These are phyloP conservation scores for Pichia sp. DNA, from an alignment of 1,139 yeast genomes.

Conservation along the genomic window DNA sequence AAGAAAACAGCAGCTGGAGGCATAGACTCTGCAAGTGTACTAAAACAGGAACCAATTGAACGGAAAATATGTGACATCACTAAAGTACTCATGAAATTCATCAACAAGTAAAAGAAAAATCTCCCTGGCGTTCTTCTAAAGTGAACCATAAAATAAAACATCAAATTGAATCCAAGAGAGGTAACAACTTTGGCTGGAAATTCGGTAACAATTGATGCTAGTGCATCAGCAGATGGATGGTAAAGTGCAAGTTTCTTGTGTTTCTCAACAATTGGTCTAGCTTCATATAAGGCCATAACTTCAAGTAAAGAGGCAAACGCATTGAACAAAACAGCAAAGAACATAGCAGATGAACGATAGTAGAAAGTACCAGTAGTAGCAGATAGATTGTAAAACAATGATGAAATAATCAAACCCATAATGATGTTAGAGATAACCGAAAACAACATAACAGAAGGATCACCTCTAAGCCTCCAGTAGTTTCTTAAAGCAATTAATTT, in stretches of 20 bases:
- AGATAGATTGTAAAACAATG: conserved; percentile 41
- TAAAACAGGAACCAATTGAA: conserved; percentile 43
- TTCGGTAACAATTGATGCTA: conserved; percentile 39
- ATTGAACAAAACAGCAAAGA: conserved; percentile 46
- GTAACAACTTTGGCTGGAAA: conserved; percentile 42
- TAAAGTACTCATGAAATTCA: conserved; percentile 35
- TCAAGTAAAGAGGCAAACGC: conserved; percentile 49
- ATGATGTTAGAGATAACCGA: conserved; percentile 39
- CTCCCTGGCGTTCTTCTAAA: conserved; percentile 44
- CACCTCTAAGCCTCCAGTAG: conserved; percentile 43
- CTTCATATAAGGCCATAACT: conserved; percentile 38
- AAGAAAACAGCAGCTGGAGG: conserved; percentile 44
- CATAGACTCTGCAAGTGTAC: conserved; percentile 43
- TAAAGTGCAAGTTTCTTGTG: conserved; percentile 49
- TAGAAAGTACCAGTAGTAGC: conserved; percentile 41
- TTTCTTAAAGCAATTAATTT: conserved; percentile 39
- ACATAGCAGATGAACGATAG: conserved; percentile 50
- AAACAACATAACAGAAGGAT: conserved; percentile 42
- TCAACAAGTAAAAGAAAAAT: conserved; percentile 49
- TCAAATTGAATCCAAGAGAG: conserved; percentile 36
- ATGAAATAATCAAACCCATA: conserved; percentile 47
- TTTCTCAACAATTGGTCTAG: conserved; percentile 48
- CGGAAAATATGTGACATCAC: conserved; percentile 40
- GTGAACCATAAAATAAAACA: conserved; percentile 44
- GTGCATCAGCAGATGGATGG: conserved; percentile 52